These are phyloP conservation scores for Malus fusca DNA, from an alignment of 306 rosid genomes.

Conservation along the genomic window DNA sequence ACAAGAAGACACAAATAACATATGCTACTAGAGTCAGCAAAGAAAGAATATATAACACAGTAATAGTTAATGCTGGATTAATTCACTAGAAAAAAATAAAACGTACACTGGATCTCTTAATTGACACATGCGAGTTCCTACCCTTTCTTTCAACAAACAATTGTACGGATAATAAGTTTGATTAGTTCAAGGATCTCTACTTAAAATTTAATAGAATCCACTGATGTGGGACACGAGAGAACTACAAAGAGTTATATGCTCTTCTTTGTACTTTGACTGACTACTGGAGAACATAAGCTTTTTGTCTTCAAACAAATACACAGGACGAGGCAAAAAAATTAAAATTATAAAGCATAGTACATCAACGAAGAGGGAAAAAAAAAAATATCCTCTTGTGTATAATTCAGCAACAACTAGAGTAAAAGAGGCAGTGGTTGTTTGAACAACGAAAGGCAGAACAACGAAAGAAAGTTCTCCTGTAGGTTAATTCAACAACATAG, in stretches of 20 bases:
- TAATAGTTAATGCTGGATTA: neutral
- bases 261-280: neutral
- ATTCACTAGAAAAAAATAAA: neutral
- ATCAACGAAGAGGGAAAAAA: neutral
- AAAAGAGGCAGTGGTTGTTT: neutral
- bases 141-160: neutral
- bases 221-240: neutral
- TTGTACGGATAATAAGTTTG: neutral
- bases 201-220: neutral
- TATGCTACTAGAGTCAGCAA: neutral
- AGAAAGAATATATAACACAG: neutral
- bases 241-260: neutral
- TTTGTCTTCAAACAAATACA: neutral
- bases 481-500: neutral
- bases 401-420: neutral
- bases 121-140: neutral
- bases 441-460: neutral
- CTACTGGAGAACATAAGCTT: neutral
- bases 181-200: neutral
- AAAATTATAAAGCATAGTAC: neutral
- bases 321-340: neutral
- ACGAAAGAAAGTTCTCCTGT: neutral
- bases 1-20: slow-evolving; percentile 19
- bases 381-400: neutral
- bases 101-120: neutral